Conservation (phyloP, 805 yeast species). For the Nakazawaea sp. region DNA sequence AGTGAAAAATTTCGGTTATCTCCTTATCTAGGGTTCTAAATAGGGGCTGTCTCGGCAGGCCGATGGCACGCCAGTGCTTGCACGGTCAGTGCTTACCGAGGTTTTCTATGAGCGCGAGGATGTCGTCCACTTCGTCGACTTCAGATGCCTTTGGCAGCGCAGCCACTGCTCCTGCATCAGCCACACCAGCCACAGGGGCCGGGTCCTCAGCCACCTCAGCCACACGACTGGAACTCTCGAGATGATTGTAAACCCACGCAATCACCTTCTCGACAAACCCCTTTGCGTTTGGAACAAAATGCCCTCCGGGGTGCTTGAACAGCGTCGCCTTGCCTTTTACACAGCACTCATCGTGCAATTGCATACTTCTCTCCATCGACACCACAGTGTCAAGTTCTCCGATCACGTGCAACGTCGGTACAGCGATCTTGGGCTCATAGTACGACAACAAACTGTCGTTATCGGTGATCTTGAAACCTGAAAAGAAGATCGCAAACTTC, state of each 20-base stretch:
- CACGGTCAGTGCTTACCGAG: too few relatives aligned
- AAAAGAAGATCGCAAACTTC: constrained; percentile 69
- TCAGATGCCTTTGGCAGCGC: too few relatives aligned
- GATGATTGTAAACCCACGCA: constrained; percentile 24
- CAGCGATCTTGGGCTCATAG: constrained; percentile 20
- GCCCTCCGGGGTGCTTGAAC: constrained; percentile 91
- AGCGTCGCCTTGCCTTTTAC: constrained; percentile 33
- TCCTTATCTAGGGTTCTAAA: too few relatives aligned
- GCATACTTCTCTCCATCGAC: constrained; percentile 59
- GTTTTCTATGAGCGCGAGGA: constrained; percentile 21
- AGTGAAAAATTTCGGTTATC: too few relatives aligned
- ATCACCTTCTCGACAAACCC: constrained; percentile 24
- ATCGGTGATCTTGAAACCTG: constrained; percentile 42
- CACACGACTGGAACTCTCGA: constrained; percentile 6
- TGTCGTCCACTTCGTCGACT: constrained; percentile 18
- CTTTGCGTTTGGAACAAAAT: constrained; percentile 88
- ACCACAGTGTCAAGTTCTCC: constrained; percentile 90
- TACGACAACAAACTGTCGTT: constrained; percentile 19
- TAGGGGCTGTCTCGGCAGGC: too few relatives aligned
- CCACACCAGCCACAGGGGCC: background rate
- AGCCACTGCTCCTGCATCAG: background rate
- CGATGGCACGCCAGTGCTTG: too few relatives aligned
- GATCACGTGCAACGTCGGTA: constrained; percentile 61
- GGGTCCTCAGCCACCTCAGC: background rate
- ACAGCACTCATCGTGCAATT: constrained; percentile 49